Percentiles rank a stretch among this genome's conserved stretches.
Conservation (phyloP, 1,284 basidiomycete species). For the Paramarasmius palmivorus region DNA sequence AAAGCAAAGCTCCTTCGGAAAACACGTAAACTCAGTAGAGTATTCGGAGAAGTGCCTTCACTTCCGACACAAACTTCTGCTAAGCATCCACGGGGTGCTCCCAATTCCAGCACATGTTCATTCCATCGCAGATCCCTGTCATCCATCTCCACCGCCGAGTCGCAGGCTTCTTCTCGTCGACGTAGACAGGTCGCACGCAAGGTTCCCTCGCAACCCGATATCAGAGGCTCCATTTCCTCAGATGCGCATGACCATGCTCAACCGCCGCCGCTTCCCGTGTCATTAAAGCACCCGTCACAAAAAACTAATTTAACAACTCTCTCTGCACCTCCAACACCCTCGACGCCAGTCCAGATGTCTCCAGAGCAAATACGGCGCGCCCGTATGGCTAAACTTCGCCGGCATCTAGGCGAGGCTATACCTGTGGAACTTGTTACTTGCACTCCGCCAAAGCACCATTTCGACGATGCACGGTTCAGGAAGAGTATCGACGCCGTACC, state of each 20-base stretch:
- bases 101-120: neutral
- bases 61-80: constrained; percentile 2
- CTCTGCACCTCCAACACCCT: neutral
- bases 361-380: constrained; percentile 28
- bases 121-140: constrained; percentile 3
- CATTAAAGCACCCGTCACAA: neutral
- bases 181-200: neutral
- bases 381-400: constrained; percentile 40
- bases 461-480: neutral
- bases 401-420: constrained; percentile 39
- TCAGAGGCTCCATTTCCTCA: neutral
- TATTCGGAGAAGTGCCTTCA: constrained; percentile 35
- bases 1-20: constrained; percentile 42
- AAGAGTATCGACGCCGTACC: constrained; percentile 12
- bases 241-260: neutral
- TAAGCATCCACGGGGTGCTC: neutral
- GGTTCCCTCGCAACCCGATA: neutral
- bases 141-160: neutral
- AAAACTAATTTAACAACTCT: neutral
- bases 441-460: neutral
- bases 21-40: constrained; percentile 41
- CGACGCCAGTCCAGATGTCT: neutral
- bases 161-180: neutral
- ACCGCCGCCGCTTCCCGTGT: neutral
- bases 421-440: constrained; percentile 34